Base-by-base conservation (phyloP, 2,329 filamentous ascomycete genomes). In the Aspergillus intermedius region DNA sequence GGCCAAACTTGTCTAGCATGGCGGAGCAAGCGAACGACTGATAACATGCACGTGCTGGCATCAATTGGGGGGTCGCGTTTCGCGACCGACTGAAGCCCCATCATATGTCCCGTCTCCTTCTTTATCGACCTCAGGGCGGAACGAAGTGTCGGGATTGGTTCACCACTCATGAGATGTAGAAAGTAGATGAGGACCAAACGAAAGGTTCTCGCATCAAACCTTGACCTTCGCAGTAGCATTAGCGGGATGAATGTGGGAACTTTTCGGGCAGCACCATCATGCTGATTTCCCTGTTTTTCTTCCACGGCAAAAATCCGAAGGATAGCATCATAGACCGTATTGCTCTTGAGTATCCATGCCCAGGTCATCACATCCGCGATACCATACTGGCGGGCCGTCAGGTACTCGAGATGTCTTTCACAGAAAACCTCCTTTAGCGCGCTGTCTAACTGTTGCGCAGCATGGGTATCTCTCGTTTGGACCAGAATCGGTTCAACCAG, bases 1-100 rank as follows among this genome's bases (percentile, higher is more conserved):
- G 78, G 77, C 70, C 73, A 77, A 12, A 75, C 65, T 40, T 65
- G 60, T 19, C 76, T 72, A 49, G 77, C 76, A 65, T 77, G 75
- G 15, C 72, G 72, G 34, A 80, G 58, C 23, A 81, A 65, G 19
- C 76, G 72, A 44, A 71, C 59, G 45, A 75, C 68, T 25, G 77
- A 61, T 17, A 65, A 59, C 54, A 72, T 64, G 34, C 71, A 60
- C 13, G 60, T 64, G n/a, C 54, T 60, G 25, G 57, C 50, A 42
- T 61, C 58, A 22, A 66, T 52, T 45, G 50, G 49, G 35, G 55
- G 55, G 45, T 47, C 47, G 9, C 40, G 42, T 9, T 53, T 15
- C 10, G 39, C n/a, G n/a, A n/a, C 42, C 2, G 44, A 30, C 8
- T 23, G 17, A 12, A 35, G 42, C 12, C 48, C 15, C 25, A 42